Conservation (phyloP, 2,329 filamentous ascomycete genomes). For the Phyllosticta citriasiana region DNA sequence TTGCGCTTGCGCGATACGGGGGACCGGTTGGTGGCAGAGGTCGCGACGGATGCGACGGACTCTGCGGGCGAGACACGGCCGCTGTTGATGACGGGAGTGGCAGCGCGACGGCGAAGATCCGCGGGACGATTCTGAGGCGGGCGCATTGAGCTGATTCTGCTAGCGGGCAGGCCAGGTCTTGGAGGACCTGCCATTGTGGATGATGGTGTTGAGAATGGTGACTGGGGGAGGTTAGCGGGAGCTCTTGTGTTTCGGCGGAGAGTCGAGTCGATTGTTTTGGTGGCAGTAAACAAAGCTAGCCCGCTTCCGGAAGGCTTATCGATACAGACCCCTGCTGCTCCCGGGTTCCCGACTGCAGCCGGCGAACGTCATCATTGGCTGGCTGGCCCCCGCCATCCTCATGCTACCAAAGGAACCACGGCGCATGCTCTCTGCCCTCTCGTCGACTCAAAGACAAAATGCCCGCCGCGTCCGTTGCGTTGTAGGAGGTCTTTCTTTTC, state of each 20-base stretch:
- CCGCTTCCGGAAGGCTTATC: background rate
- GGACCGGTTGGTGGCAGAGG: constrained; percentile 32
- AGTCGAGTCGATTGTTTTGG: constrained; percentile 4
- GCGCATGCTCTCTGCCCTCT: no score
- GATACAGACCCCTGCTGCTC: background rate
- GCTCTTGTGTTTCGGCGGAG: background rate
- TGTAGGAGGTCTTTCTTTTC: background rate
- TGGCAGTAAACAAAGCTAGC: background rate
- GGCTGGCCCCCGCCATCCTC: no score
- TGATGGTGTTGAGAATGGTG: background rate
- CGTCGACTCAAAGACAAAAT: background rate
- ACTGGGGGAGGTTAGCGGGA: background rate
- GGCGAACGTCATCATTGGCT: constrained; percentile 4
- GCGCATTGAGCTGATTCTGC: constrained; percentile 42
- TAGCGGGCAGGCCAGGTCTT: constrained; percentile 41
- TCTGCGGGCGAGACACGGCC: constrained; percentile 60
- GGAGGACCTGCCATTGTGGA: constrained; percentile 44
- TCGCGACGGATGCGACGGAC: constrained; percentile 50
- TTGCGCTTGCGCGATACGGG: constrained; percentile 61
- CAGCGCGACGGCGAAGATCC: constrained; percentile 40
- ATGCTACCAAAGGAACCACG: no score
- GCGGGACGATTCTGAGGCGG: constrained; percentile 46
- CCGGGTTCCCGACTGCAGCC: background rate
- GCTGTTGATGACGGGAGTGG: constrained; percentile 30
- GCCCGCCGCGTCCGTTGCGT: background rate